These are phyloP conservation scores for Verticillium nubilum DNA, from an alignment of 2,329 filamentous ascomycete genomes.

Conservation along the genomic window DNA sequence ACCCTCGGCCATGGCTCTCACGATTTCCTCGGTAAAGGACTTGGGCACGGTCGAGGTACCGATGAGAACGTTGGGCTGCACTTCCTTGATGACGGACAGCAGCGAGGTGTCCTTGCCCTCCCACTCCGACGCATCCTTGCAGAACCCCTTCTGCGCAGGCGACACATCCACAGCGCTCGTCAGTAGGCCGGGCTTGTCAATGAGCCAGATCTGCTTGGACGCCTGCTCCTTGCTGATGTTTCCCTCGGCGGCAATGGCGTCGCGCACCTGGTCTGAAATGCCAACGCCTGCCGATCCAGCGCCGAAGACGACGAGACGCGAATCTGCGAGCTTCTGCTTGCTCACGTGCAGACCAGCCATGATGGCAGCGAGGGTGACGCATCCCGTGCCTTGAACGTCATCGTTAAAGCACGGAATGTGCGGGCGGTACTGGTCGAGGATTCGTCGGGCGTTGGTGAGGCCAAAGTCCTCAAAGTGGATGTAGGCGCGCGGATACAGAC, in stretches of 20 bases:
- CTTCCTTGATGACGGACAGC: constrained; percentile 59
- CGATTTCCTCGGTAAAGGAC: constrained; percentile 68
- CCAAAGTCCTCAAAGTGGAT: constrained; percentile 92
- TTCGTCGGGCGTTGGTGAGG: constrained; percentile 65
- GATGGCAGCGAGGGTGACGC: constrained; percentile 78
- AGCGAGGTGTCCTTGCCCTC: constrained; percentile 51
- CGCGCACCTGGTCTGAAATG: constrained; percentile 78
- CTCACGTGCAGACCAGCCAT: constrained; percentile 69
- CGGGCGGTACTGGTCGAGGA: constrained; percentile 70
- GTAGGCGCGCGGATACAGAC: constrained; percentile 72
- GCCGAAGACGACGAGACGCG: constrained; percentile 72
- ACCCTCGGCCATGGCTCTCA: constrained; percentile 70
- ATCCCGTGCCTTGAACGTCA: constrained; percentile 84
- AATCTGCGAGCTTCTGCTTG: constrained; percentile 59
- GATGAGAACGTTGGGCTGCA: constrained; percentile 76
- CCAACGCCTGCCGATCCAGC: constrained; percentile 77
- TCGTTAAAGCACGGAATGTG: constrained; percentile 84
- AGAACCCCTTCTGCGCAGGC: constrained; percentile 61
- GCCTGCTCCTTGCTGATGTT: constrained; percentile 68
- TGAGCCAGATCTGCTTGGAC: constrained; percentile 72
- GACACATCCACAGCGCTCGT: constrained; percentile 59
- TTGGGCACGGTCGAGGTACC: constrained; percentile 77
- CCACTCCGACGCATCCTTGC: constrained; percentile 61
- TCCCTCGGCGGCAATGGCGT: constrained; percentile 68
- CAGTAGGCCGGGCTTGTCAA: constrained; percentile 77